phyloP scores from a whole-genome alignment of 2,329 filamentous ascomycete genomes.

The Talaromyces funiculosus region DNA sequence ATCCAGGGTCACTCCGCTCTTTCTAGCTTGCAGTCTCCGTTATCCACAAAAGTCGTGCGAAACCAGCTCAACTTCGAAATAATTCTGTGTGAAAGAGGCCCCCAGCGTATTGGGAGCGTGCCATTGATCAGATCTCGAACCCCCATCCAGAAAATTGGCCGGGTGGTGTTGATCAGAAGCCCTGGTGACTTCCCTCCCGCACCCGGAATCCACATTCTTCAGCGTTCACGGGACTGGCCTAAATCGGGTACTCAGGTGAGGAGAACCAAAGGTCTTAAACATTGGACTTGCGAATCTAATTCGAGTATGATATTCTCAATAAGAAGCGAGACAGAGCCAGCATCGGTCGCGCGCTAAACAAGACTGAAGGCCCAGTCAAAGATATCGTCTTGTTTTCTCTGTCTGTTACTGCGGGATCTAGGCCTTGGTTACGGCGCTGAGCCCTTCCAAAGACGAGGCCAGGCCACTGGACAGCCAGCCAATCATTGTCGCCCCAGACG shows the following conservation, averaged over 20 bases:
- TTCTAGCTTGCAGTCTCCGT: neutral
- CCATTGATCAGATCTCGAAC: constrained; percentile 3
- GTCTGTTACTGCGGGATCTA: neutral
- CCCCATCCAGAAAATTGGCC: neutral
- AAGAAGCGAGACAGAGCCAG: neutral
- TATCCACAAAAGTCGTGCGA: neutral
- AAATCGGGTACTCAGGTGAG: constrained; percentile 7
- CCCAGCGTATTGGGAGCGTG: constrained; percentile 1
- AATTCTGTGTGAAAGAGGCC: neutral
- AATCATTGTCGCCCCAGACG: constrained; percentile 1
- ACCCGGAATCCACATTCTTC: constrained; percentile 12
- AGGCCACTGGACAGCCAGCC: neutral
- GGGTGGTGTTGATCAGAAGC: constrained; percentile 1
- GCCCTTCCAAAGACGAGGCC: neutral
- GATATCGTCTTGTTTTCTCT: neutral
- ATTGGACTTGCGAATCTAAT: neutral
- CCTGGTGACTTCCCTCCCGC: constrained; percentile 12
- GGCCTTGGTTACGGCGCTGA: neutral
- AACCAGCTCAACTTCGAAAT: neutral
- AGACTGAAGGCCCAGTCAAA: neutral
- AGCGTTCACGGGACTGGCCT: constrained; percentile 11
- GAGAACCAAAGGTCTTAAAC: neutral
- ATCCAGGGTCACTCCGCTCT: neutral
- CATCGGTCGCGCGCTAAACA: neutral
- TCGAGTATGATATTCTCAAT: neutral